Conservation (phyloP, 2,329 filamentous ascomycete species). For the Pseudogymnoascus sp. region DNA sequence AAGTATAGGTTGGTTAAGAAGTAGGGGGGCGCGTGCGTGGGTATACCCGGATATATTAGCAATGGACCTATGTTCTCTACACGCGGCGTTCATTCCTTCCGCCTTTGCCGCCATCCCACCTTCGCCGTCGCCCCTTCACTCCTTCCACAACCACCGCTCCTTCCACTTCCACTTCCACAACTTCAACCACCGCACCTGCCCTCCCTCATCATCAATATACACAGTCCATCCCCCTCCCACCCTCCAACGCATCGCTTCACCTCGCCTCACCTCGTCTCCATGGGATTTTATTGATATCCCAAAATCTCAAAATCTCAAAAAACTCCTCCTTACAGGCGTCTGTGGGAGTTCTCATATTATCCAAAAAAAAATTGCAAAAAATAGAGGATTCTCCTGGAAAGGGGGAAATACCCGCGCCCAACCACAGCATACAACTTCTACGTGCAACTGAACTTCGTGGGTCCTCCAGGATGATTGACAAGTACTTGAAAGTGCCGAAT, state of each 20-base stretch:
- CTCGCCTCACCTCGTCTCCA: background rate
- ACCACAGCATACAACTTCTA: background rate
- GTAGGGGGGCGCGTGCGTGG: slow-evolving; percentile 25
- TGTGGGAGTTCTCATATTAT: background rate
- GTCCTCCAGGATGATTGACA: background rate
- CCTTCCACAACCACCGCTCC: background rate
- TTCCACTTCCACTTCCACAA: background rate
- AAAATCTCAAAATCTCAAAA: background rate
- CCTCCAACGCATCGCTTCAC: background rate
- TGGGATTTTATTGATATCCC: background rate
- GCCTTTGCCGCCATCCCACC: background rate
- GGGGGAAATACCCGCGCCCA: background rate
- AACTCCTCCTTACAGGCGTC: background rate
- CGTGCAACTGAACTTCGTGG: background rate
- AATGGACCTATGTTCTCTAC: background rate
- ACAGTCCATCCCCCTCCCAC: background rate
- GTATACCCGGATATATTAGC: slow-evolving; percentile 1
- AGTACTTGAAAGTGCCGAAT: background rate
- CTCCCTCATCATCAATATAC: background rate
- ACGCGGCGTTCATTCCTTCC: background rate
- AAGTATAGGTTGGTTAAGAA: slow-evolving; percentile 62
- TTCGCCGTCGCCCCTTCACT: background rate
- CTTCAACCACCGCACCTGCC: background rate
- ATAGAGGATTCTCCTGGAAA: background rate
- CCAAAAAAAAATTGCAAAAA: background rate